These are phyloP conservation scores for Chaetomium strumarium DNA, from an alignment of 2,329 filamentous ascomycete species.

Conservation along the genomic window DNA sequence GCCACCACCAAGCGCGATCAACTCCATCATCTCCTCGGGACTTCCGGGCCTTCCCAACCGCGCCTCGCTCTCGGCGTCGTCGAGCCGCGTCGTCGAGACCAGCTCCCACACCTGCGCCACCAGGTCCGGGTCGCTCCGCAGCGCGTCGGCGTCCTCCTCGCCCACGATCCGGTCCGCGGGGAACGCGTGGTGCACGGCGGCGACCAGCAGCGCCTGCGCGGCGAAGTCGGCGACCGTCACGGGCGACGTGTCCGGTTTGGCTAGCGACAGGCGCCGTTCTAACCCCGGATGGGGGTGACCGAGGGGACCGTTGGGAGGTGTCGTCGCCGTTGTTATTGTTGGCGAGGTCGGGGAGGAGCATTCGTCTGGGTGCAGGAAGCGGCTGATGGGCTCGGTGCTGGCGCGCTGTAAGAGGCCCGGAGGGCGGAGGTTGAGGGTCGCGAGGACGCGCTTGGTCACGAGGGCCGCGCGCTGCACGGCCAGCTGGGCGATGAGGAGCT, in stretches of 20 bases:
- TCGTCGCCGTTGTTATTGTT: neutral
- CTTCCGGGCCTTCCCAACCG: constrained; percentile 55
- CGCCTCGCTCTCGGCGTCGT: constrained; percentile 52
- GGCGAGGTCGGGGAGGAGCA: neutral
- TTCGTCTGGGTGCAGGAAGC: constrained; percentile 1
- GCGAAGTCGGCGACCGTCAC: constrained; percentile 98
- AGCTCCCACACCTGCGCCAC: constrained; percentile 77
- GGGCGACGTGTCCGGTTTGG: constrained; percentile 91
- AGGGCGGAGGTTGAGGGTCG: neutral
- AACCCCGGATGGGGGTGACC: neutral
- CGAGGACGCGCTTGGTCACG: constrained; percentile 49
- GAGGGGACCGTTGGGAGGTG: neutral
- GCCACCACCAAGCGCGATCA: constrained; percentile 14
- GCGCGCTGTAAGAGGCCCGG: neutral
- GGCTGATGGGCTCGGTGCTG: neutral
- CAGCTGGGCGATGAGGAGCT: constrained; percentile 77
- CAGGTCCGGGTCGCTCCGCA: constrained; percentile 65
- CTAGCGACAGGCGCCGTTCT: constrained; percentile 1
- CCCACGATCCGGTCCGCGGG: constrained; percentile 86
- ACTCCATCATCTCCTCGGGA: constrained; percentile 46
- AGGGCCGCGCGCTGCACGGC: constrained; percentile 73
- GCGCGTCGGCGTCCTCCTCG: constrained; percentile 82
- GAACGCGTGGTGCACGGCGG: constrained; percentile 83
- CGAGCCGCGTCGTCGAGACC: constrained; percentile 60
- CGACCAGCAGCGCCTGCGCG: constrained; percentile 92